Evolutionary conservation across 2,329 filamentous ascomycete genomes (phyloP), one percentile per base, ranked within the genome.

Genomic region (Diaporthe citriasiana): DNA sequence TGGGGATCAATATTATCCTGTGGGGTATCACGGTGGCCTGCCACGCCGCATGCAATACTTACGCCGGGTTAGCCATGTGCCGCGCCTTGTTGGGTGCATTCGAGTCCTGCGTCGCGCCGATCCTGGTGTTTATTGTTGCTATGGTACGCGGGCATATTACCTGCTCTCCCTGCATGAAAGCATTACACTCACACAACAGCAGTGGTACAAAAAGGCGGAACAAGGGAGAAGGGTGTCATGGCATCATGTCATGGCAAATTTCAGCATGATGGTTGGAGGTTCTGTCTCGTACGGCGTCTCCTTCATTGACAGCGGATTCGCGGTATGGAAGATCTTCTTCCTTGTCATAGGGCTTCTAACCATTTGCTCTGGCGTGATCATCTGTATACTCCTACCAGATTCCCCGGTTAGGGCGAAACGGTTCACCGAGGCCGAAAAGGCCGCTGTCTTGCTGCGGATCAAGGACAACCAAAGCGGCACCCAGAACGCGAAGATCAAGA

Each of bases 341-440:
- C 63, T 75, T 10, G 45, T 60, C 19, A 55, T 73, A 13, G 73
- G 73, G 19, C 27, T 57, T 25, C 38, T 70, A 1, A 63, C 71
- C 10, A 66, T 70, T n/a, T 87, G 57, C 17, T 42, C 35, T 17
- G 87, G 87, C 0, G 80, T 90, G 4, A 79, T 84, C 0, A 87
- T 87, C 4, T 89, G 86, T 82, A 88, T 88, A 73, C 78, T 88
- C 51, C 82, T 93, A 4, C 88, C 91, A 0, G 88, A 92, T 77
- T 85, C 87, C 3, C 89, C 89, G 0, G 86, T 89, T 56, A 90
- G 86, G 0, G 90, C 91, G 1, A 87, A 86, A 74, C 93, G 90
- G 78, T 85, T 93, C 22, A 87, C 82, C 12, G 79, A 84, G 0
- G 83, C 87, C 38, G 90, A 93, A 78, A 87, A 86, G 70, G 81